Evolutionary conservation across 306 rosid genomes (phyloP), one percentile per base, ranked within the genome.

Genomic region (Trifolium fragiferum): DNA sequence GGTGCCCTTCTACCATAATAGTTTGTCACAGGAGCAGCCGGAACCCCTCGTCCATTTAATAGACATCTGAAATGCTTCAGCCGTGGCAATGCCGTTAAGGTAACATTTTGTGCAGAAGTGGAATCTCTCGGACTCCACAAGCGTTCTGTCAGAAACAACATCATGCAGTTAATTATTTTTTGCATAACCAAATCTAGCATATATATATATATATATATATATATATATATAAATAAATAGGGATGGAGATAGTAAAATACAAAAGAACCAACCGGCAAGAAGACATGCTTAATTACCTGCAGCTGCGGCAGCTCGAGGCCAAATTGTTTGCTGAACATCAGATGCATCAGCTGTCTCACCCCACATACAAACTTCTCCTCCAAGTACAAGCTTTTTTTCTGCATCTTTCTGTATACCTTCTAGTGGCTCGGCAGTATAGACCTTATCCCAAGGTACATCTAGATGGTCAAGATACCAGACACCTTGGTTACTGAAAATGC

Each of bases 241-340:
- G 1, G 4, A 41, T 32, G 37, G 13, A 10, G 14, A 12, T 41
- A 10, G 47, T 41, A 41, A 10, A 46, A 33, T 44, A 64, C 68
- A 59, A 51, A 38, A 13, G 57, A 8, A 66, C 70, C 73, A 23
- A 23, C 27, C 27, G 76, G 68, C 21, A 6, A 6, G 7, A 73
- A 8, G 40, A 49, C 21, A 35, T 66, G 82, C 74, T 43, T 86
- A 94, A 23, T 23, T 23, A 23, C 99, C 99, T 64, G 99, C 99
- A 74, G 96, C 99, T 38, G 96, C 97, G 16, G 99, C 99, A 78
- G 99, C 99, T 83, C 99, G 92, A 83, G 99, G 99, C 99, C 99
- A 94, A 63, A 94, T 91, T 14, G 99, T 94, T 79, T 90, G 93
- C 79, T 87, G 96, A 80, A 92, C 89, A 75, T 91, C n/a, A 8